Evolutionary conservation across 768 basidiomycete genomes (phyloP), one percentile per base, ranked within the genome.

Genomic region (Lactarius pseudohatsudake): DNA sequence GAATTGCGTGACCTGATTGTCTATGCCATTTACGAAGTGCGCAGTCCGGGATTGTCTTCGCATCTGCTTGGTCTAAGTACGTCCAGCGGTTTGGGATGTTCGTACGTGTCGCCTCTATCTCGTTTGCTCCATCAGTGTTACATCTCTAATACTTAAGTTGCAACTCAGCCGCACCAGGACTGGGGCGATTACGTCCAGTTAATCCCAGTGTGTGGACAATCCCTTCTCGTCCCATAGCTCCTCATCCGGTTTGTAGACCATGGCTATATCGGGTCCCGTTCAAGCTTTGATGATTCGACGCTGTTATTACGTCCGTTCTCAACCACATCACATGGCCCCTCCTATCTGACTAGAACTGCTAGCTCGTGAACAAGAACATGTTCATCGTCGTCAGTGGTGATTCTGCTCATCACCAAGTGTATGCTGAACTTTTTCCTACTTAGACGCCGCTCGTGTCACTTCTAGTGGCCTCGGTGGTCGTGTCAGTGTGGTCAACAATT

Each of bases 231-330:
- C 30, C 16, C 22, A 22, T 16, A 20, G 28, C 22, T 26, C 45
- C 40, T 62, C 28, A 67, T 28, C 20, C 30, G 9, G 32, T 55
- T 38, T n/a, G 18, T 32, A 67, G 66, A 55, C 57, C 9, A 13
- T 55, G 40, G 4, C 47, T 32, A 63, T 63, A 18, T 30, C 66
- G 7, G 40, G 11, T 34, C 66, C 66, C 15, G 58, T 67, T 32
- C 66, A 67, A 2, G 41, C 50, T 16, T 41, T 59, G 32, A 63
- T 67, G 66, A 54, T 67, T n/a, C 53, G 50, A 41, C 66, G 61
- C 0, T 67, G 66, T 28, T 63, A 67, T 59, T 9, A 67, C 45
- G 66, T 67, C 40, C 26, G 66, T 63, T 15, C 34, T 45, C 5
- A n/a, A 36, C 32, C 20, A 30, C n/a, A 20, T 59, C 22, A 8